Evolutionary conservation across 116 monocot species (phyloP).

Genomic region (Papilionanthe hybrid): DNA sequence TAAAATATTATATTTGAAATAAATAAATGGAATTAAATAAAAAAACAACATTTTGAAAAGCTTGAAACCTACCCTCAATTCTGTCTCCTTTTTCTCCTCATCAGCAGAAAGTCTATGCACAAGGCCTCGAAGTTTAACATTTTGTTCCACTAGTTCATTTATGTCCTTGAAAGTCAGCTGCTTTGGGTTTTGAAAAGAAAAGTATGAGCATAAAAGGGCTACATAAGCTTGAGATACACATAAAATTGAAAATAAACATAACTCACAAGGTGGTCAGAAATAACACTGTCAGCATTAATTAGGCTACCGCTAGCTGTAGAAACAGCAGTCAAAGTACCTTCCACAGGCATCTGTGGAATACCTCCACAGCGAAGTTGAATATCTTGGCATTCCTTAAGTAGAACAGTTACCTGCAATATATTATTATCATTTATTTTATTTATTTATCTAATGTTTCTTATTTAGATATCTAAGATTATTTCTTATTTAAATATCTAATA

Average conservation of each 20-base stretch:
- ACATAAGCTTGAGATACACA: not conserved
- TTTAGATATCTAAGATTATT: too few relatives aligned
- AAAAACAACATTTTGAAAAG: not conserved
- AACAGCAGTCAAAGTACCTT: constrained; percentile 18
- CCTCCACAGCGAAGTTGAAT: constrained; percentile 84
- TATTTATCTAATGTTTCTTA: too few relatives aligned
- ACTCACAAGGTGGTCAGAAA: constrained; percentile 50
- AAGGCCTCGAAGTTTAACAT: constrained; percentile 65
- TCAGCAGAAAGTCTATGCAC: constrained; percentile 52
- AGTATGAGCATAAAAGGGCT: not conserved
- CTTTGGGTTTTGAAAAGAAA: constrained; percentile 8
- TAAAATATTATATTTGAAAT: not conserved
- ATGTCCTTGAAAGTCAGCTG: constrained; percentile 85
- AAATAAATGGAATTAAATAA: not conserved
- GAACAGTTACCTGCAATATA: constrained; percentile 50
- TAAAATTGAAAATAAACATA: constrained; percentile 4
- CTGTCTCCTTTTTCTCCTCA: constrained; percentile 49
- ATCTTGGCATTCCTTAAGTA: constrained; percentile 95
- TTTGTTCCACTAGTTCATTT: constrained; percentile 79
- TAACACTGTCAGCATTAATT: constrained; percentile 18
- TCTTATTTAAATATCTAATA: too few relatives aligned
- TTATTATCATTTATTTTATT: too few relatives aligned
- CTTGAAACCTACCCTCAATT: constrained; percentile 48
- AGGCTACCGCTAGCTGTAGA: constrained; percentile 14
- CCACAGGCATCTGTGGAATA: constrained; percentile 3